These are phyloP conservation scores for Mercurialis annua DNA, from an alignment of 345 rosid species.

Conservation along the genomic window DNA sequence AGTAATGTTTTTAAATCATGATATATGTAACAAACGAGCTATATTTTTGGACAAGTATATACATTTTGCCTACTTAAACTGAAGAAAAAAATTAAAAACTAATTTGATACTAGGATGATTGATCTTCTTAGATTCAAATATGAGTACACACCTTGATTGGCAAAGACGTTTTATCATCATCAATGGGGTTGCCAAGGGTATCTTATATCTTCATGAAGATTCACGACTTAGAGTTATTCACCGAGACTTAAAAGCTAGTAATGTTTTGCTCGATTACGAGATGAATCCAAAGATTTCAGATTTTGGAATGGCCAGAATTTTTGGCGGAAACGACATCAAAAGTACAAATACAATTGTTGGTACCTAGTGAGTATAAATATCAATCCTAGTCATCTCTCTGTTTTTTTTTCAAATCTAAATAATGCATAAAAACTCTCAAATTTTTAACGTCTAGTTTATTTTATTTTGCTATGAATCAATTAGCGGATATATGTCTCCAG, in stretches of 20 bases:
- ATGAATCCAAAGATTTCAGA: conserved; percentile 33
- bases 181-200: conserved; percentile 36
- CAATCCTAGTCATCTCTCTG: too few species aligned
- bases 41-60: too few species aligned
- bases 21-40: too few species aligned
- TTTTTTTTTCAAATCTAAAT: too few species aligned
- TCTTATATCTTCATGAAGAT: conserved; percentile 42
- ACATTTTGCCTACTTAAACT: too few species aligned
- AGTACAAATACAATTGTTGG: conserved; percentile 36
- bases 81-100: too few species aligned
- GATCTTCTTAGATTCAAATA: conserved; percentile 4
- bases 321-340: conserved; percentile 30
- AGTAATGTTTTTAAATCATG: too few species aligned
- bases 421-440: too few species aligned
- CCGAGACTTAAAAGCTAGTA: conserved; percentile 33
- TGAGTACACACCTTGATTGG: conserved; percentile 23
- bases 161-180: conserved; percentile 30
- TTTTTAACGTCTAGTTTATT: neutral
- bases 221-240: conserved; percentile 38
- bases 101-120: neutral
- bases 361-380: conserved; percentile 32
- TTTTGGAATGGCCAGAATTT: conserved; percentile 41
- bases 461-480: neutral
- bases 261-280: conserved; percentile 28
- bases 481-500: conserved; percentile 13